Conservation (phyloP, 108 stramenopile genomes). For the Nitzschia sp. region DNA sequence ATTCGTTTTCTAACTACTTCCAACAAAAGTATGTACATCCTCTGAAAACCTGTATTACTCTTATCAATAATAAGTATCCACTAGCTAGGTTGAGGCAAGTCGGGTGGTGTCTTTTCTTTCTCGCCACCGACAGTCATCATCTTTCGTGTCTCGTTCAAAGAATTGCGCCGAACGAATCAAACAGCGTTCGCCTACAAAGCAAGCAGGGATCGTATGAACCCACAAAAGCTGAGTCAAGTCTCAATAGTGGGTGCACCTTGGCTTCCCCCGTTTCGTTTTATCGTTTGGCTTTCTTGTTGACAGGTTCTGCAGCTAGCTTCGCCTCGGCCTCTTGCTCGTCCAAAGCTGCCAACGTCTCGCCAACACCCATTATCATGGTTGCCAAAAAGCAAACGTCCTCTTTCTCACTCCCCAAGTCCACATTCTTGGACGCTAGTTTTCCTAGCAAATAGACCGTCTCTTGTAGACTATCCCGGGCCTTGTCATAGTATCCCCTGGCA, state of each 20-base stretch:
- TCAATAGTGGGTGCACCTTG: no score
- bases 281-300: constrained; percentile 35
- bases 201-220: no score
- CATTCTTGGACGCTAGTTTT: constrained; percentile 43
- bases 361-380: constrained; percentile 76
- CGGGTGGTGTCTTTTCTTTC: no score
- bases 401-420: constrained; percentile 66
- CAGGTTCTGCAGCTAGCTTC: constrained; percentile 23
- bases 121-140: no score
- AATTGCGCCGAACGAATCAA: no score
- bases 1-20: neutral
- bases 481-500: constrained; percentile 75
- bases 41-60: no score
- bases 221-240: no score
- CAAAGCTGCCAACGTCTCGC: constrained; percentile 46
- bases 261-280: no score
- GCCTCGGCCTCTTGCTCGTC: constrained; percentile 41
- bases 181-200: no score
- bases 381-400: constrained; percentile 73
- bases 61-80: no score
- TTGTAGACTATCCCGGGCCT: constrained; percentile 67
- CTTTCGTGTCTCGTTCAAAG: no score
- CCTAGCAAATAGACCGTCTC: constrained; percentile 67
- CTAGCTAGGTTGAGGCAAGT: no score
- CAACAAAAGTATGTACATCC: neutral